Evolutionary conservation across 345 rosid genomes (phyloP), one percentile per base, ranked within the genome.

Genomic region (Zanthoxylum bungeanum): DNA sequence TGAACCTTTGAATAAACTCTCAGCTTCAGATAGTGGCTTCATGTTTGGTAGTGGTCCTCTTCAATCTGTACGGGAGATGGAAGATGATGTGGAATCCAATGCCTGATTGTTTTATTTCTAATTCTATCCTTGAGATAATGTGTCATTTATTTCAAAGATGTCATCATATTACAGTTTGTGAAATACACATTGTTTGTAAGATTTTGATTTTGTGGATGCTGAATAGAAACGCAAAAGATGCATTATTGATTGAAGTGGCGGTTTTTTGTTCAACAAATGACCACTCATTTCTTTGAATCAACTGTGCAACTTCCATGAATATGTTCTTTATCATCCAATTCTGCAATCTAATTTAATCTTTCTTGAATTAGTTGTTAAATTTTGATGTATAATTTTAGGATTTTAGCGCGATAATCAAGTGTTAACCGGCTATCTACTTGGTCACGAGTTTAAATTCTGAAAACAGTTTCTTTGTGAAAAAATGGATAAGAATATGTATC

Each of bases 51-150:
- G 83, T 33, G 82, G 82, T 27, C 88, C 88, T 39, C 86, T 86
- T 67, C 90, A 82, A 70, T 76, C 82, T 8, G 90, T 86, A 69
- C 79, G 70, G 8, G 88, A 84, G 66, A 77, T 76, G 78, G 88
- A 84, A 56, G 88, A 82, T 71, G 88, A 84, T 27, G 64, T 70
- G 52, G 86, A 84, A 62, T 77, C 79, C 77, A 83, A 73, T 44
- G 79, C 71, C 60, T 78, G 74, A 77, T 61, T 10, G n/a, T 71
- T 31, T 68, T 60, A n/a, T n/a, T n/a, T n/a, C n/a, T n/a, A n/a
- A n/a, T n/a, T n/a, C n/a, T n/a, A n/a, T n/a, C 56, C 47, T 64
- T 36, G 11, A 50, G 61, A 71, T 72, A 40, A 21, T 65, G 57
- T 44, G 36, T 9, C 68, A 21, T 69, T 68, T 66, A 34, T 73